Evolutionary conservation across 352 stramenopile genomes (phyloP), one percentile per base, ranked within the genome.

Genomic region (Achlya hypogyna): DNA sequence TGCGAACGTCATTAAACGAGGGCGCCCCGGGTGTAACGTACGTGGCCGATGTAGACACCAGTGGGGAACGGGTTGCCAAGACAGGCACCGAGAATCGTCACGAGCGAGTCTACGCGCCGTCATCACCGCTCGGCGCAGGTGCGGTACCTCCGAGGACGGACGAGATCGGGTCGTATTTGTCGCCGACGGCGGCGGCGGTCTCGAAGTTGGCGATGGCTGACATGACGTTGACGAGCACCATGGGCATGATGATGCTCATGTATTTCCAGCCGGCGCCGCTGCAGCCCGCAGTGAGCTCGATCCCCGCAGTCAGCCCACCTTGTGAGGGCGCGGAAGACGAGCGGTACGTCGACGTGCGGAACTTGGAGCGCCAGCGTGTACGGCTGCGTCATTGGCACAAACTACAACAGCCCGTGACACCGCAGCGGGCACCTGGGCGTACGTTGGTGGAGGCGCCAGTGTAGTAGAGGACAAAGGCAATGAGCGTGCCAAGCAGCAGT

Each of bases 171-270:
- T 76, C 72, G 63, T 74, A 82, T n/a, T 75, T 69, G 56, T 82
- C 75, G 18, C 75, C 75, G 22, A 82, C 73, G 25, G 73, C 72
- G 18, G 66, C 54, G 1, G 75, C 72, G 5, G 71, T 76, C 62
- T 82, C 75, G 1, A 82, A 51, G 49, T 76, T 77, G 9, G 75
- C 74, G 1, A 82, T 65, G 4, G 73, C 78, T 14, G 69, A 72
- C 69, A 79, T 76, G 53, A 82, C 69, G 59, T 82, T 82, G 43
- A 79, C 73, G 8, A 79, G 67, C 35, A 79, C 72, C 75, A 82
- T 74, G 1, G 75, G 75, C 4, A 79, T 63, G 31, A 79, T 71
- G 18, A 82, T 74, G 2, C 73, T 75, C 23, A 82, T 51, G 54
- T 78, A 82, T 29, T 76, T 75, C 71, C 69, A 79, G 2, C 67